A percentile compares a stretch with the other conserved stretches of the same genome.
These are phyloP conservation scores for Tylopilus intermedius DNA, from an alignment of 768 basidiomycete species.

Conservation along the genomic window DNA sequence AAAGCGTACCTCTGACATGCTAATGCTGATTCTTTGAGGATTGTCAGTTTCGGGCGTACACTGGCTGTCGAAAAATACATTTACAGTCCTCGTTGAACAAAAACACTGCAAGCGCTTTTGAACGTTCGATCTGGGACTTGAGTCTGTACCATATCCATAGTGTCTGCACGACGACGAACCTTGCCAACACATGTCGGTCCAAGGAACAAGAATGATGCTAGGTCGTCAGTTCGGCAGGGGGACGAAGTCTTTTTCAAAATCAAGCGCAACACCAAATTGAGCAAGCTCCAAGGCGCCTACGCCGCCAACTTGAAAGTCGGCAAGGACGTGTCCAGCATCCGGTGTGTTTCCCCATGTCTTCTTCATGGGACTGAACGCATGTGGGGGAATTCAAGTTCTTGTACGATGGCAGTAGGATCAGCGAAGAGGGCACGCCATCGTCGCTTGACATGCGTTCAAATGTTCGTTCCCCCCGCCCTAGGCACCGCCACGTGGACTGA, in stretches of 20 bases:
- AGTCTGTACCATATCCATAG: background rate
- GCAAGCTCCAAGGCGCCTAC: conserved; percentile 90
- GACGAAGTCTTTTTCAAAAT: conserved; percentile 98
- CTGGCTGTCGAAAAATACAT: conserved; percentile 9
- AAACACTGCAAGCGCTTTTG: conserved; percentile 84
- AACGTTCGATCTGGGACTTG: conserved; percentile 63
- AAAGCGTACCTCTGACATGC: conserved; percentile 73
- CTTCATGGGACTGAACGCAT: no score
- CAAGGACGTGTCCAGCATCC: conserved; percentile 55
- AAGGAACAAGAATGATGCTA: conserved; percentile 88
- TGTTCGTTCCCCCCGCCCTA: background rate
- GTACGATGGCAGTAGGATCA: conserved; percentile 84
- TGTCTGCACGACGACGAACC: conserved; percentile 30
- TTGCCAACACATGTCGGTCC: conserved; percentile 88
- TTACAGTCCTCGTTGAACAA: conserved; percentile 83
- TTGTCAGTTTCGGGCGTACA: background rate
- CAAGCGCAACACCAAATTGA: conserved; percentile 86
- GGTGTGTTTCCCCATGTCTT: no score
- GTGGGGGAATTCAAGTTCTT: conserved; percentile 55
- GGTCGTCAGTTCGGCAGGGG: conserved; percentile 70
- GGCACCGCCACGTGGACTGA: background rate
- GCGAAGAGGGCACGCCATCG: conserved; percentile 82
- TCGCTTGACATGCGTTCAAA: conserved; percentile 61
- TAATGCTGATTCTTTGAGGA: conserved; percentile 72
- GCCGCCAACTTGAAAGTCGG: conserved; percentile 90